A percentile compares a stretch with the other conserved stretches of the same genome.
phyloP scores from a whole-genome alignment of 106 monocot species.

The Dendrobium officinale region DNA sequence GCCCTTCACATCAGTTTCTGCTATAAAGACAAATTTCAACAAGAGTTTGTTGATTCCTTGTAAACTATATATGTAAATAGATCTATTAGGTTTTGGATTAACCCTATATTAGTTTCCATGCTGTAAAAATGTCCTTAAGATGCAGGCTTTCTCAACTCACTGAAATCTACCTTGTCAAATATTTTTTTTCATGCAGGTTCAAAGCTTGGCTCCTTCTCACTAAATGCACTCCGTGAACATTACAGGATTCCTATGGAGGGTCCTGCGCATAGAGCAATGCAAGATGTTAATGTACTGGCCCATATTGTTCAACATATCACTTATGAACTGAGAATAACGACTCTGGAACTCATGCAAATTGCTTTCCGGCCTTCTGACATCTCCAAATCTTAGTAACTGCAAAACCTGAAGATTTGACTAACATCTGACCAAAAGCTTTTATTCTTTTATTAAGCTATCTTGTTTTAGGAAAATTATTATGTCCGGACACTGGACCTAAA shows the following conservation, averaged over 20 bases:
- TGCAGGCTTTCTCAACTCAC: not conserved
- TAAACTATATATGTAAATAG: not conserved
- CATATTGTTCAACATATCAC: conserved; percentile 61
- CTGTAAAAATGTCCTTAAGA: not conserved
- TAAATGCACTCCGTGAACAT: conserved; percentile 43
- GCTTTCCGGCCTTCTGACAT: conserved; percentile 69
- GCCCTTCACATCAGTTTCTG: not conserved
- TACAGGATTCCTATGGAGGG: conserved; percentile 46
- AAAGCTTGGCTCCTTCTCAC: conserved; percentile 27
- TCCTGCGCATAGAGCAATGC: conserved; percentile 80
- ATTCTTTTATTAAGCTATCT: not conserved
- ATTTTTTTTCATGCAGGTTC: conserved; percentile 40
- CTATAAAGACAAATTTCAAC: not conserved
- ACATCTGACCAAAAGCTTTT: not conserved
- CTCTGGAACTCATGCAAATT: conserved; percentile 42
- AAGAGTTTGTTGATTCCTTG: not conserved
- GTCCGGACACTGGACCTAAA: too few relatives aligned
- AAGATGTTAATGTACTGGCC: conserved; percentile 56
- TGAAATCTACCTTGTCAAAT: not conserved
- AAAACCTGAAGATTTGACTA: not conserved
- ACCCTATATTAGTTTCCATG: not conserved
- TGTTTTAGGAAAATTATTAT: not conserved
- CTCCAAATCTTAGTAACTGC: not conserved
- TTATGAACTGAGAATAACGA: conserved; percentile 53
- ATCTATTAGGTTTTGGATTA: not conserved